Percentiles rank a stretch among this genome's conserved stretches.
Conservation (phyloP, 371 early-diverging fungal species). For the Haplosporangium sp. region DNA sequence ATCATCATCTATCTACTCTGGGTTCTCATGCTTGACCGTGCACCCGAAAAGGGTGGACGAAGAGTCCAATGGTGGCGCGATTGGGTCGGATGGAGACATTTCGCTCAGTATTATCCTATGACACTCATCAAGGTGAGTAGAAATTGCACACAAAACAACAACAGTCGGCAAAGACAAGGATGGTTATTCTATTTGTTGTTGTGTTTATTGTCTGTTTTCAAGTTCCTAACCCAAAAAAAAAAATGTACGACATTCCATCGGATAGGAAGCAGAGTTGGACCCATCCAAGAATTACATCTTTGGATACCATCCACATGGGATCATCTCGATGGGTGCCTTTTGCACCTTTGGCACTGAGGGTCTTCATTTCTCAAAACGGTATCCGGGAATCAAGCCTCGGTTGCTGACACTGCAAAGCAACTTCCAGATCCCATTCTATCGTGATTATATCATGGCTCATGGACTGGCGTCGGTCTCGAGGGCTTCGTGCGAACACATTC, state of each 20-base stretch:
- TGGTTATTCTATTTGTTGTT: not conserved
- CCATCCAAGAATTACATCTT: conserved; percentile 80
- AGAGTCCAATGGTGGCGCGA: conserved; percentile 68
- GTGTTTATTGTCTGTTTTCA: not conserved
- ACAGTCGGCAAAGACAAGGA: not conserved
- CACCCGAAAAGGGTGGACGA: conserved; percentile 79
- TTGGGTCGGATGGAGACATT: conserved; percentile 70
- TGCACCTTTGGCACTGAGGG: conserved; percentile 85
- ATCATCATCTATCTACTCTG: conserved; percentile 75
- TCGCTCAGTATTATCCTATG: conserved; percentile 85
- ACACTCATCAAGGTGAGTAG: conserved; percentile 74
- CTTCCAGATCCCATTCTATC: conserved; percentile 80
- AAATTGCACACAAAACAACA: conserved; percentile 10
- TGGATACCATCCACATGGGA: conserved; percentile 88
- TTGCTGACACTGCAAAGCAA: conserved; percentile 70
- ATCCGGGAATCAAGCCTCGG: conserved; percentile 75
- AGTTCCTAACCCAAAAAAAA: too few relatives aligned
- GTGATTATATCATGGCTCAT: conserved; percentile 75
- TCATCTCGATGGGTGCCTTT: conserved; percentile 86
- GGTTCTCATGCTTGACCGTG: conserved; percentile 65
- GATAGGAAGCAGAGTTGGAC: conserved; percentile 77
- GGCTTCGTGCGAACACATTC: conserved; percentile 75
- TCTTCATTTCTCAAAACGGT: conserved; percentile 69
- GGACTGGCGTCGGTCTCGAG: conserved; percentile 85
- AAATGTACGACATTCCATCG: not conserved